Evolutionary conservation across 805 yeast genomes (phyloP), one percentile per base, ranked within the genome.

Genomic region (Myxozyma lipomycoides): DNA sequence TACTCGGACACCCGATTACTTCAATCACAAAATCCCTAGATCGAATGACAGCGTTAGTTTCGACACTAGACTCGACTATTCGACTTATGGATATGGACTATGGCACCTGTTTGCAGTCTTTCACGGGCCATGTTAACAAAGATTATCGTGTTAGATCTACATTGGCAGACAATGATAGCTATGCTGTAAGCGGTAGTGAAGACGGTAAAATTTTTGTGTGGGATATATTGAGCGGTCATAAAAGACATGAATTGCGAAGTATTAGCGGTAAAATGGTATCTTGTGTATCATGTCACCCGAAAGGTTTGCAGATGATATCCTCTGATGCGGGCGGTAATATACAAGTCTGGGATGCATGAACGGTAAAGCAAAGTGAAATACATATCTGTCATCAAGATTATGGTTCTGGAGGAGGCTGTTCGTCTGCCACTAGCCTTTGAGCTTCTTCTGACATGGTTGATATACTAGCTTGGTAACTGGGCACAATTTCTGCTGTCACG

Each of bases 1-100:
- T 46, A 7, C 45, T 67, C 30, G 66, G 65, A 6, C 50, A 38
- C 18, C 65, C 70, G 1, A 58, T 67, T 6, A 64, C 69, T 4
- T 50, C 59, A 6, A 50, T 64, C 2, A 40, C 30, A 21, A 39
- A 41, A 35, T 46, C 59, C 6, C 32, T 32, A 2, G 60, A 50
- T 34, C 43, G 49, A 10, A 48, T 52, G 2, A 42, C 44, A 38
- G 32, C 60, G 9, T 55, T 64, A 5, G 60, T 63, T 2, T 62
- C 68, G 6, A 26, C 62, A 1, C 58, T 64, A n/a, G 67, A 64
- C 52, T 43, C 53, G 30, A 51, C 52, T 12, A 45, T 64, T 1
- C 51, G 68, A 21, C 55, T 64, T 2, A 43, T 65, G 47, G 65
- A 65, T 43, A 43, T 32, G 28, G 40, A 45, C n/a, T 47, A 48